Conservation (phyloP, 495 filamentous ascomycete species). For the Xanthoparmelia taractica region DNA sequence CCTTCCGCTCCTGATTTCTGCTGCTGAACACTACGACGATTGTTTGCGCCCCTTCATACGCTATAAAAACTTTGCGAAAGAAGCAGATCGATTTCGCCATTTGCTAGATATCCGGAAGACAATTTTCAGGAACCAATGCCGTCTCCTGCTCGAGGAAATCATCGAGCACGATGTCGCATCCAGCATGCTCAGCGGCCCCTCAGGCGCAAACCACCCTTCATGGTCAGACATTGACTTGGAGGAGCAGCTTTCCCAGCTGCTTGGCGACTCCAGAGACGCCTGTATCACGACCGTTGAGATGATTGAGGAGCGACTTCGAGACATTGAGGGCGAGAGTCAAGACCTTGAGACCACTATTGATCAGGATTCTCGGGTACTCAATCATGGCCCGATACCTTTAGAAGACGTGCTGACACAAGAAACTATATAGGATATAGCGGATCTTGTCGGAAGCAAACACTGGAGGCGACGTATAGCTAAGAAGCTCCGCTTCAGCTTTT, state of each 20-base stretch:
- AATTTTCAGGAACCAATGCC: constrained; percentile 21
- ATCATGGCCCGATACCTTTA: background rate
- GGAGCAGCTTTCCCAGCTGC: constrained; percentile 9
- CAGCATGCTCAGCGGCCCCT: constrained; percentile 12
- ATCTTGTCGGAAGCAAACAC: constrained; percentile 5
- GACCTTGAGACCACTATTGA: constrained; percentile 18
- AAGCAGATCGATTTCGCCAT: constrained; percentile 14
- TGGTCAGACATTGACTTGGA: constrained; percentile 15
- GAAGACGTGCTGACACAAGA: background rate
- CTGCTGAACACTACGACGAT: constrained; percentile 28
- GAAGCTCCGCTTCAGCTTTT: constrained; percentile 25
- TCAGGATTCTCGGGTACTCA: constrained; percentile 7
- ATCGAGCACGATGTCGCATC: constrained; percentile 14
- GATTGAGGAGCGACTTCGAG: constrained; percentile 21
- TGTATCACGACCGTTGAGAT: constrained; percentile 18
- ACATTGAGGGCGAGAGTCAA: constrained; percentile 20
- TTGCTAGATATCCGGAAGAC: constrained; percentile 14
- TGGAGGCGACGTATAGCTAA: constrained; percentile 12
- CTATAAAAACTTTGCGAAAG: constrained; percentile 21
- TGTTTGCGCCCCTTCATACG: constrained; percentile 27
- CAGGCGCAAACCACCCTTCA: constrained; percentile 7
- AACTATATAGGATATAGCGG: background rate
- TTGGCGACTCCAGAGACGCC: constrained; percentile 16
- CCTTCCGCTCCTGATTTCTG: constrained; percentile 28
- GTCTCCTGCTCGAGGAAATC: constrained; percentile 16